Base-by-base conservation (phyloP, 73 alveolate species). In the Paramecium octaurelia region DNA sequence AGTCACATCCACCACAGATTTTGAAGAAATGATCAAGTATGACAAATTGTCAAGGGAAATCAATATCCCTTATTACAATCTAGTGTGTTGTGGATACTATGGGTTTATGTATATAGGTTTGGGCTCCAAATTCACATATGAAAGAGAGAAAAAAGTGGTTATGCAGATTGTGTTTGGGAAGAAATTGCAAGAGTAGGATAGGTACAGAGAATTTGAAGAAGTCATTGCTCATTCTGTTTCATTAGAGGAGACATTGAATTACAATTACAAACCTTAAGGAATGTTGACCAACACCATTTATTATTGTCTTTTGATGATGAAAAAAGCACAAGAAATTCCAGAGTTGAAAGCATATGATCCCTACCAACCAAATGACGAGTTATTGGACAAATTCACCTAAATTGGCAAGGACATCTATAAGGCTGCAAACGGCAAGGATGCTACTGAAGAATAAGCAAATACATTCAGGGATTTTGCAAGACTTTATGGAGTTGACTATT, bases 31-130 rank as follows among this genome's bases (percentile, higher is more conserved):
- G 93, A 80, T 42, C 12, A 29, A 69, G 12, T 69, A 23, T 21
- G 91, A 88, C 27, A 84, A 88, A 29, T 58, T 88, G 14, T 38
- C 90, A 35, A 57, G 75, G 44, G 36, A 29, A 69, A 24, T 69
- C 31, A 88, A 88, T 69, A 88, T 69, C 21, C 93, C 91, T 38
- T 88, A 88, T 70, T 88, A 88, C 48, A 70, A 88, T 71, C 24
- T 70, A 27, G 89, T 89, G 24, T 89, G 92, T 68, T 89, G 92
- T 71, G 94, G 94, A 43, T 40, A 35, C 16, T 89, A 89, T 69
- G 94, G 94, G 4, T 89, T 44, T 43, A 50, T 89, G 44, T 89
- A 89, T 71, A 60, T 71, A 31, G 48, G 88, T 6, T 83, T 89
- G 23, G 94, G 94, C 23, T 71, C 84, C 10, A 43, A 36, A 11